These are phyloP conservation scores for Hordeum marinum DNA, from an alignment of 176 grass and related monocot genomes.

Conservation along the genomic window DNA sequence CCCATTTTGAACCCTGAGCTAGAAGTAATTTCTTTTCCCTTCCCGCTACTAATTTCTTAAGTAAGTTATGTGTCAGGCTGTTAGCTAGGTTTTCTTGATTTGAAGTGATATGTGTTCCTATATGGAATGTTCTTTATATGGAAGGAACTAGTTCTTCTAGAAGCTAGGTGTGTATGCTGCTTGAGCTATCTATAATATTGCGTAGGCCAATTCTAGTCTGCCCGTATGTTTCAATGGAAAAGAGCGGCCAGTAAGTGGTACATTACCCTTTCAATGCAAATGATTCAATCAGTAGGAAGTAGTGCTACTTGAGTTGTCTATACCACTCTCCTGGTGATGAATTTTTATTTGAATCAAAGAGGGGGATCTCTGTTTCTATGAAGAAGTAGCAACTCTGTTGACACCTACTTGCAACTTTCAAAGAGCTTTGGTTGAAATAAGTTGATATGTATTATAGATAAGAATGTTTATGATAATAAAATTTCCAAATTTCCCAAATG, in stretches of 20 bases:
- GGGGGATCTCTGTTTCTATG: constrained; percentile 10
- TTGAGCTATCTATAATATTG: too few species aligned
- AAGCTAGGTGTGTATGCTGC: too few species aligned
- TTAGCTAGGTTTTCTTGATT: too few species aligned
- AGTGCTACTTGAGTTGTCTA: too few species aligned
- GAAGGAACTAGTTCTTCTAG: too few species aligned
- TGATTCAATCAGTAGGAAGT: too few species aligned
- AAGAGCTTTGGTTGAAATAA: not conserved
- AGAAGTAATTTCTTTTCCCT: not conserved
- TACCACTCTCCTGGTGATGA: constrained; percentile 31
- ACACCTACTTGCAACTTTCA: not conserved
- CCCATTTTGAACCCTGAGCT: not conserved
- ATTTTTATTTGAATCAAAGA: constrained; percentile 76
- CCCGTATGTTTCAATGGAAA: constrained; percentile 80
- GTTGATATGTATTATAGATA: not conserved
- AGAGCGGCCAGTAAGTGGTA: constrained; percentile 2
- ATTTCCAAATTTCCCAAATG: not conserved
- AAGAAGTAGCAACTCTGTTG: constrained; percentile 12
- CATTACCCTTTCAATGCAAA: constrained; percentile 31
- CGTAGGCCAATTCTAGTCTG: not conserved
- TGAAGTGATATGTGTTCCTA: too few species aligned
- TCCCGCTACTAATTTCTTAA: not conserved
- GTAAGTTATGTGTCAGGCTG: too few species aligned
- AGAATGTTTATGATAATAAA: constrained; percentile 20
- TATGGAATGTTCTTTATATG: too few species aligned